phyloP scores from a whole-genome alignment of 129 eudicot species.

The Ambrosia artemisiifolia region DNA sequence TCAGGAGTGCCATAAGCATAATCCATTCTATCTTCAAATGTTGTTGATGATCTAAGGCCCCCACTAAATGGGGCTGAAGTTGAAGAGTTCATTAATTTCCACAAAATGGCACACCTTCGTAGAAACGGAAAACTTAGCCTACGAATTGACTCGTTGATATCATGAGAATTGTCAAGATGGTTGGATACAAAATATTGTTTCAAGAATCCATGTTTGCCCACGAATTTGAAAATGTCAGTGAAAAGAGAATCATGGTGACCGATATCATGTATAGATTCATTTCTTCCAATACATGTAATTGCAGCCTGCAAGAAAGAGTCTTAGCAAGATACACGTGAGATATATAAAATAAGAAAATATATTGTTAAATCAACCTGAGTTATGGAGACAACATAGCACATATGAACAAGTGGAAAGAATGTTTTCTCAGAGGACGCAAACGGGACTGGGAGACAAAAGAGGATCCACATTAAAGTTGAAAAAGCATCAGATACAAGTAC shows the following conservation, averaged over 20 bases:
- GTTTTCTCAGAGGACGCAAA: conserved; percentile 63
- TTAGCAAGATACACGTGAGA: not conserved
- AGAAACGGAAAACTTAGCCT: conserved; percentile 70
- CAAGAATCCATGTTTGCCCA: conserved; percentile 36
- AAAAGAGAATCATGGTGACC: conserved; percentile 47
- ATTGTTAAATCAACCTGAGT: conserved; percentile 53
- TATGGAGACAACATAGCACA: conserved; percentile 59
- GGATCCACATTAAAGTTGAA: conserved; percentile 90
- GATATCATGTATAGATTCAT: conserved; percentile 29
- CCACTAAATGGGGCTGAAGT: conserved; percentile 55
- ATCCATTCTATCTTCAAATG: conserved; percentile 37
- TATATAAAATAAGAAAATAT: not conserved
- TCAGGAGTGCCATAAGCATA: conserved; percentile 30
- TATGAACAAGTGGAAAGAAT: conserved; percentile 72
- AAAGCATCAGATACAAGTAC: conserved; percentile 78
- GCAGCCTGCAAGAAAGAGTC: conserved; percentile 50
- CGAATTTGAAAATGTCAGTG: conserved; percentile 53
- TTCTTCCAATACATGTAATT: conserved; percentile 36
- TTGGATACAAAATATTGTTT: conserved; percentile 47
- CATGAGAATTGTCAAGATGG: conserved; percentile 38
- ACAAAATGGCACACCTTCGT: conserved; percentile 82
- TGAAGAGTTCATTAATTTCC: conserved; percentile 65
- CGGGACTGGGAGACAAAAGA: conserved; percentile 83
- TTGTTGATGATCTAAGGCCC: conserved; percentile 36
- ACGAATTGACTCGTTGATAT: conserved; percentile 55